These are phyloP conservation scores for Phytopythium montanum DNA, from an alignment of 352 stramenopile genomes.

Conservation along the genomic window DNA sequence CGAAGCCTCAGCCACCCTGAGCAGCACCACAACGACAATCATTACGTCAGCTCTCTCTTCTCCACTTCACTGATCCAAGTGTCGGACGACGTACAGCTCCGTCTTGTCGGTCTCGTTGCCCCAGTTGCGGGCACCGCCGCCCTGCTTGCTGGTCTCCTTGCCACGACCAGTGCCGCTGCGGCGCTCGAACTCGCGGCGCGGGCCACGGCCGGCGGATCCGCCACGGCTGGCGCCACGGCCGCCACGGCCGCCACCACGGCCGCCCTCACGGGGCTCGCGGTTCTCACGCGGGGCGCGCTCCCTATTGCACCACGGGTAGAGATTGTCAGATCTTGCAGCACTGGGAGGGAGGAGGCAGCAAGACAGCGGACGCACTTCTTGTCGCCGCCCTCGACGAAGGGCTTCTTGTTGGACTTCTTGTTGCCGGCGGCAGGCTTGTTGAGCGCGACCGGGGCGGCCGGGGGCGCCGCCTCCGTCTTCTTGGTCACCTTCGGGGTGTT, in stretches of 20 bases:
- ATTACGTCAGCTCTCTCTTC: not conserved
- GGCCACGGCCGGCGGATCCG: conserved; percentile 41
- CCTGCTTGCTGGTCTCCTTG: conserved; percentile 94
- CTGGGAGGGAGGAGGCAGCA: too few species aligned
- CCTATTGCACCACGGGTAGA: conserved; percentile 1
- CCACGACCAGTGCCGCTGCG: conserved; percentile 94
- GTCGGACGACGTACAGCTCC: conserved; percentile 60
- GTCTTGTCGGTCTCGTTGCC: conserved; percentile 93
- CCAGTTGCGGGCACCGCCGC: conserved; percentile 95
- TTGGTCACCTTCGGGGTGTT: conserved; percentile 49
- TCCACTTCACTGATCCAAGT: not conserved
- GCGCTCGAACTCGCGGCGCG: conserved; percentile 90
- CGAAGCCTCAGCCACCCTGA: conserved; percentile 36
- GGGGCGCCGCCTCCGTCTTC: conserved; percentile 46
- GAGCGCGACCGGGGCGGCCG: conserved; percentile 55
- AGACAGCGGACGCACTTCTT: conserved; percentile 41
- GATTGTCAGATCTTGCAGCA: not conserved
- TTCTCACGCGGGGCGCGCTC: conserved; percentile 42
- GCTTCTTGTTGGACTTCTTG: conserved; percentile 77
- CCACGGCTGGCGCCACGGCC: conserved; percentile 21
- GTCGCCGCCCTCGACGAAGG: conserved; percentile 34
- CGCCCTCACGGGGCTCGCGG: conserved; percentile 30
- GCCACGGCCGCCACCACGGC: conserved; percentile 36
- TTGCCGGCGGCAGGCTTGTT: conserved; percentile 85
- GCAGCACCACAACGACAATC: not conserved